phyloP scores from a whole-genome alignment of 495 filamentous ascomycete species.

The Neurospora tetrasperma region DNA sequence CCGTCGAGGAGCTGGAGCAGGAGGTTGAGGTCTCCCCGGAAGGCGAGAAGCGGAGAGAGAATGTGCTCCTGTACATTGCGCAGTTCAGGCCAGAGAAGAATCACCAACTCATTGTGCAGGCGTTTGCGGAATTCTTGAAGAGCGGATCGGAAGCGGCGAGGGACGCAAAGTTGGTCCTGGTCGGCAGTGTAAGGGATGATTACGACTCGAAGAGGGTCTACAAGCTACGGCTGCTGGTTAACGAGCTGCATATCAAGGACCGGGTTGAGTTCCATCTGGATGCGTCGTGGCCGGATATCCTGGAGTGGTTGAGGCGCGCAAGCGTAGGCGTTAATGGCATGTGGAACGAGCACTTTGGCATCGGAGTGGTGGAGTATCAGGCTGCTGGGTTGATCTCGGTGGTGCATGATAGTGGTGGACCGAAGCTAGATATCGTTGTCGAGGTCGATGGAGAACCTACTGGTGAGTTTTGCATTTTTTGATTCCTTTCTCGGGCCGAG shows the following conservation, averaged over 20 bases:
- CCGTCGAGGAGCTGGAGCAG: slow-evolving; percentile 68
- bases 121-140: slow-evolving; percentile 64
- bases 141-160: slow-evolving; percentile 28
- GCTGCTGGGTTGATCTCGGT: slow-evolving; percentile 86
- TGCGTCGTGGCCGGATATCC: slow-evolving; percentile 75
- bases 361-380: slow-evolving; percentile 96
- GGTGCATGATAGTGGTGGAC: slow-evolving; percentile 85
- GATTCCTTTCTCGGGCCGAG: neutral
- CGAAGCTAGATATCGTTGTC: slow-evolving; percentile 84
- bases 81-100: slow-evolving; percentile 98
- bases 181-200: slow-evolving; percentile 78
- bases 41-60: slow-evolving; percentile 57
- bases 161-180: slow-evolving; percentile 61
- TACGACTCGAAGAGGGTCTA: slow-evolving; percentile 84
- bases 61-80: slow-evolving; percentile 77
- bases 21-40: slow-evolving; percentile 56
- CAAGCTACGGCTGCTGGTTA: slow-evolving; percentile 75
- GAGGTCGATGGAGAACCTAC: slow-evolving; percentile 66
- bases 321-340: slow-evolving; percentile 90
- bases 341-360: slow-evolving; percentile 99
- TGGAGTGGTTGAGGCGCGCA: slow-evolving; percentile 59
- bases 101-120: slow-evolving; percentile 69
- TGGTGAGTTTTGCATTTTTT: slow-evolving; percentile 31
- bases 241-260: slow-evolving; percentile 78
- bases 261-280: slow-evolving; percentile 79